Percentiles rank a stretch among this genome's conserved stretches.
These are phyloP conservation scores for Fusarium phyllophilum DNA, from an alignment of 2,329 filamentous ascomycete species.

Conservation along the genomic window DNA sequence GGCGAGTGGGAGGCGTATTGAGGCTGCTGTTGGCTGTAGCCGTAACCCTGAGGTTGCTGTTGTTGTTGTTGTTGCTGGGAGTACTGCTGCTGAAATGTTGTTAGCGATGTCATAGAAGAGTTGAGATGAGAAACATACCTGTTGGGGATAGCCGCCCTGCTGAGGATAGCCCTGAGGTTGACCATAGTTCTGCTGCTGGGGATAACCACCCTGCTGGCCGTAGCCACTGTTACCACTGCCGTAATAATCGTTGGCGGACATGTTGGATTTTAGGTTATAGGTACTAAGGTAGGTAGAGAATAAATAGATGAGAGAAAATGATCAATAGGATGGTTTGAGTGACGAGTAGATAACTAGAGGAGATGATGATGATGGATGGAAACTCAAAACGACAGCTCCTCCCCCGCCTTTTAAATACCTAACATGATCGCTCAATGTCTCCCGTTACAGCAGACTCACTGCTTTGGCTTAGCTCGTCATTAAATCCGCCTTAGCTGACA, in stretches of 20 bases:
- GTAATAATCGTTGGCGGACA: conserved; percentile 55
- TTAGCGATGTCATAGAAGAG: neutral
- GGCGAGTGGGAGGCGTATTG: conserved; percentile 38
- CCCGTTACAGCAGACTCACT: neutral
- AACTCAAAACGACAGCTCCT: neutral
- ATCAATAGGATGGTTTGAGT: neutral
- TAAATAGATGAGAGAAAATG: neutral
- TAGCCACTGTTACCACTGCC: conserved; percentile 44
- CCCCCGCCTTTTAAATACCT: conserved; percentile 40
- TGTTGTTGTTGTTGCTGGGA: conserved; percentile 25
- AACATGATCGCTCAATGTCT: neutral
- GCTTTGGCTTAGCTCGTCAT: conserved; percentile 14
- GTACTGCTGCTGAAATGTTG: conserved; percentile 37
- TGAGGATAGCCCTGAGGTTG: conserved; percentile 36
- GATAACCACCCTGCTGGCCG: conserved; percentile 39
- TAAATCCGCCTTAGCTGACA: conserved; percentile 35
- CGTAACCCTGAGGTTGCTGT: conserved; percentile 20
- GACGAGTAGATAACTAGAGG: neutral
- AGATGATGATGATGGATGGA: conserved; percentile 5
- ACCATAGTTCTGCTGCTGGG: conserved; percentile 37
- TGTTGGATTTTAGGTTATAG: conserved; percentile 23
- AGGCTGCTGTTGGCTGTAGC: conserved; percentile 38
- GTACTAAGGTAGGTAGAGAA: neutral
- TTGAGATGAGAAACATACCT: conserved; percentile 36
- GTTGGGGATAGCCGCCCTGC: conserved; percentile 38